A percentile compares a stretch with the other conserved stretches of the same genome.
These are phyloP conservation scores for Primulina huaijiensis DNA, from an alignment of 257 asterid genomes.

Conservation along the genomic window DNA sequence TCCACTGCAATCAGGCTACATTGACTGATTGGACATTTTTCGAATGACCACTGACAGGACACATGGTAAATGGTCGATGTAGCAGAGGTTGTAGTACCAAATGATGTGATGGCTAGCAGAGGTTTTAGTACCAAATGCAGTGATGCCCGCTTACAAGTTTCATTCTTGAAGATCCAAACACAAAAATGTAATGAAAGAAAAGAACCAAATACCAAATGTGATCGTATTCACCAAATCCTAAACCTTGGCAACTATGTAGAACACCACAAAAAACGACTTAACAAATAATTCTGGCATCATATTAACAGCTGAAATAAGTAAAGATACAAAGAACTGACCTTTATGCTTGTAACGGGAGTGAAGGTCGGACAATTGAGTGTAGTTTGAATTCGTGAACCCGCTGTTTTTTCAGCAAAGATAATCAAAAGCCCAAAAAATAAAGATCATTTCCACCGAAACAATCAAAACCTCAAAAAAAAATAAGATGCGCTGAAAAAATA, in stretches of 20 bases:
- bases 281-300: background rate
- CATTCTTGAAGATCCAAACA: conserved; percentile 14
- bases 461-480: background rate
- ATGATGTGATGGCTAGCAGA: background rate
- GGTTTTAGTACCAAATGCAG: background rate
- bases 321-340: conserved; percentile 39
- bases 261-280: background rate
- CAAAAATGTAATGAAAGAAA: background rate
- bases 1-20: no score
- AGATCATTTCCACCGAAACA: background rate
- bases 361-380: conserved; percentile 71
- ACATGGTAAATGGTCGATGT: background rate
- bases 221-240: background rate
- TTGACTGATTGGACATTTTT: no score
- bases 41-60: background rate
- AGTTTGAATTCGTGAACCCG: conserved; percentile 68
- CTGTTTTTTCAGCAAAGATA: conserved; percentile 43
- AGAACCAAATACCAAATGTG: background rate
- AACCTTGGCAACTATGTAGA: background rate
- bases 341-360: conserved; percentile 57
- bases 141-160: background rate
- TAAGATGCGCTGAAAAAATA: background rate
- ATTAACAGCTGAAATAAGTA: background rate
- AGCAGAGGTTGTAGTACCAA: background rate
- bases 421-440: conserved; percentile 3